A percentile compares a stretch with the other conserved stretches of the same genome.
These are phyloP conservation scores for Straminergon stramineum DNA, from an alignment of 225 moss, liverwort and hornwort species.

Conservation along the genomic window DNA sequence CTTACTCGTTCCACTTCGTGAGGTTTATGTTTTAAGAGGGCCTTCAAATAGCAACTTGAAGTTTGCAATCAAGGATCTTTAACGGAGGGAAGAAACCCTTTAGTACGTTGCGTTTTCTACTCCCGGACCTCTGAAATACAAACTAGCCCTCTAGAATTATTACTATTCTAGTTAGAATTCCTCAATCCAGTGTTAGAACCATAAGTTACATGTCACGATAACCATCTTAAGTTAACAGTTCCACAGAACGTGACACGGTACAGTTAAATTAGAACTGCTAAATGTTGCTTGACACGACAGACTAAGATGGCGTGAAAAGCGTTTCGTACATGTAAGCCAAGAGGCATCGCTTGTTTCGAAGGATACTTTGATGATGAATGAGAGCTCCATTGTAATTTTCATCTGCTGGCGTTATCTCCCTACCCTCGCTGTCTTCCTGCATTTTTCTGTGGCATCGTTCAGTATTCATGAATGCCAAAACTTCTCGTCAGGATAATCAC, in stretches of 20 bases:
- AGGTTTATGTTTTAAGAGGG: neutral
- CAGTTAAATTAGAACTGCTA: neutral
- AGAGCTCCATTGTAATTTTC: slow-evolving; percentile 76
- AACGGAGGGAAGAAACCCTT: neutral
- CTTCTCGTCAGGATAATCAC: neutral
- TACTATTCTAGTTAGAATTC: neutral
- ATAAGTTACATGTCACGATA: neutral
- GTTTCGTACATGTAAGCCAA: slow-evolving; percentile 80
- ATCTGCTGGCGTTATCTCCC: slow-evolving; percentile 35
- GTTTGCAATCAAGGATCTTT: neutral
- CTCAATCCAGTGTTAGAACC: neutral
- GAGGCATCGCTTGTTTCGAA: slow-evolving; percentile 96
- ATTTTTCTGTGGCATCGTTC: slow-evolving; percentile 37
- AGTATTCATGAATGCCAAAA: neutral
- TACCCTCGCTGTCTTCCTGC: slow-evolving; percentile 38
- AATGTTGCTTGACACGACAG: neutral
- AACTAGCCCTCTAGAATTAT: neutral
- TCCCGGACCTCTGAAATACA: neutral
- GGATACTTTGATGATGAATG: slow-evolving; percentile 89
- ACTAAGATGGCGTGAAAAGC: neutral
- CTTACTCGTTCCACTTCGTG: neutral
- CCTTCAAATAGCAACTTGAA: neutral
- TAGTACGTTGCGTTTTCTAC: neutral
- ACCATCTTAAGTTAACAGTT: neutral
- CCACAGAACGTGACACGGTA: neutral